phyloP scores from a whole-genome alignment of 495 filamentous ascomycete species.

The Jackrogersella minutella region DNA sequence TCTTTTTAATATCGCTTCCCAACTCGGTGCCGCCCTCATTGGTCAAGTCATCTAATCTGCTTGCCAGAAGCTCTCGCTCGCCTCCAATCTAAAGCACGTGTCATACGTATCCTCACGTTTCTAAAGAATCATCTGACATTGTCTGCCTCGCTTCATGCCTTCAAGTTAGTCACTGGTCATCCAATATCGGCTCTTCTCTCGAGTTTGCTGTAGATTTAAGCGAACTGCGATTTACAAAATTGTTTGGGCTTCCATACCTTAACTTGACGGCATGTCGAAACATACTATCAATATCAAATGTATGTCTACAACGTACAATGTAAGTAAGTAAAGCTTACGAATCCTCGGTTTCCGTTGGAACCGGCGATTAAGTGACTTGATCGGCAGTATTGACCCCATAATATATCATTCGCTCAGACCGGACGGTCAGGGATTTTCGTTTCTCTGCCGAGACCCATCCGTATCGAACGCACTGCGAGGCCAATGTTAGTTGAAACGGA shows the following conservation, averaged over 20 bases:
- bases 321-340: slow-evolving; percentile 4
- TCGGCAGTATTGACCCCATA: slow-evolving; percentile 4
- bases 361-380: slow-evolving; percentile 15
- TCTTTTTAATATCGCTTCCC: slow-evolving; percentile 12
- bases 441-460: slow-evolving; percentile 17
- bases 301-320: neutral
- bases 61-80: neutral
- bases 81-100: slow-evolving; percentile 11
- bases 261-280: no score
- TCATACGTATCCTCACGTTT: slow-evolving; percentile 24
- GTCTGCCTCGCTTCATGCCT: neutral
- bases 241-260: neutral
- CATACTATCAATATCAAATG: neutral
- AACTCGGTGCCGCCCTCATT: slow-evolving; percentile 8
- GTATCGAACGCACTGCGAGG: slow-evolving; percentile 1
- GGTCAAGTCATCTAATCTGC: slow-evolving; percentile 8
- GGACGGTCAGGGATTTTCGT: slow-evolving; percentile 10
- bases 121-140: slow-evolving; percentile 23
- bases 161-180: neutral
- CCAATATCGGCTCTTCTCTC: slow-evolving; percentile 25
- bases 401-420: slow-evolving; percentile 15
- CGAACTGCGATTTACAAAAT: slow-evolving; percentile 1
- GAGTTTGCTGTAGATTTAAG: slow-evolving; percentile 7
- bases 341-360: slow-evolving; percentile 9
- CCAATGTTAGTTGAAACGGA: slow-evolving; percentile 33